phyloP scores from a whole-genome alignment of 306 rosid genomes.

The Lupinus albus region DNA sequence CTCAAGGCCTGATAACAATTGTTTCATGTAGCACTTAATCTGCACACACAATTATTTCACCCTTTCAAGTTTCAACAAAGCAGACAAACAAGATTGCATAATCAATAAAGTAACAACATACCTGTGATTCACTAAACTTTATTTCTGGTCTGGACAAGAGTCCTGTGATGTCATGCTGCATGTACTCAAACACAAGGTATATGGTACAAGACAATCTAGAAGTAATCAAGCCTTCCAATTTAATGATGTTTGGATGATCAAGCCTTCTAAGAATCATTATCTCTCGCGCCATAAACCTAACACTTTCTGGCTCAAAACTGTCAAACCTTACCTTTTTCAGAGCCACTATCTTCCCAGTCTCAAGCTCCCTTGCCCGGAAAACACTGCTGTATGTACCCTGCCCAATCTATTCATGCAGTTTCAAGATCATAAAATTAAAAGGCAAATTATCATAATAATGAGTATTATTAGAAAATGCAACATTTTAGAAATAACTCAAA shows the following conservation, averaged over 20 bases:
- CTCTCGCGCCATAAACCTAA: conserved; percentile 95
- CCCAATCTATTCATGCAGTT: conserved; percentile 68
- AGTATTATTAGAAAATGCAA: too few relatives aligned
- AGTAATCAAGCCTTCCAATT: conserved; percentile 87
- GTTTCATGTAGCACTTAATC: conserved; percentile 96
- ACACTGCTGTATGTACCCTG: conserved; percentile 98
- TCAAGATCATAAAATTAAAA: not conserved
- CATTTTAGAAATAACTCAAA: too few relatives aligned
- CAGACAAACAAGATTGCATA: conserved; percentile 5
- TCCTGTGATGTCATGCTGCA: conserved; percentile 96
- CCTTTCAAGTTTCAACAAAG: not conserved
- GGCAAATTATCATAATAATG: not conserved
- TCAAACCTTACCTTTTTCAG: conserved; percentile 97
- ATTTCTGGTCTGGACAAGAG: conserved; percentile 89
- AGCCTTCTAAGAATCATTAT: conserved; percentile 91
- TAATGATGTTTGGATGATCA: conserved; percentile 88
- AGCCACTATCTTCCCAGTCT: conserved; percentile 89
- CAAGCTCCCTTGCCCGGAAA: conserved; percentile 83
- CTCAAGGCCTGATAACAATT: conserved; percentile 86
- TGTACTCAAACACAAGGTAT: conserved; percentile 94
- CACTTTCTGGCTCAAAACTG: conserved; percentile 97
- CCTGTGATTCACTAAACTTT: conserved; percentile 93
- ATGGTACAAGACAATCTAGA: conserved; percentile 90
- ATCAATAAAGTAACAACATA: conserved; percentile 38
- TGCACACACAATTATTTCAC: conserved; percentile 45